These are phyloP conservation scores for Kentomonas sorsogonicus DNA, from an alignment of 208 protist species.

Conservation along the genomic window DNA sequence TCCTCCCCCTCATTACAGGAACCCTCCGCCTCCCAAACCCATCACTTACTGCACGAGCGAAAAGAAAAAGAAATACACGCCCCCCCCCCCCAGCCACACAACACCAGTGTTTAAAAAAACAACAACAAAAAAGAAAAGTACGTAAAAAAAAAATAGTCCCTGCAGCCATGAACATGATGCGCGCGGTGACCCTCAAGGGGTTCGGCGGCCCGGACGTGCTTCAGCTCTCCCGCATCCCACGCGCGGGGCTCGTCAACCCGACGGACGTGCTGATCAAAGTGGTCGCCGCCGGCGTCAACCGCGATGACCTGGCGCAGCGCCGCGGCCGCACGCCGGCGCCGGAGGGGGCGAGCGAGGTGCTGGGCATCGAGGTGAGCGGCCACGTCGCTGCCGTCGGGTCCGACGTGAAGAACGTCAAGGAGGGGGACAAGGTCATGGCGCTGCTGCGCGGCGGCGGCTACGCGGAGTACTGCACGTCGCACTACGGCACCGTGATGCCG, in stretches of 20 bases:
- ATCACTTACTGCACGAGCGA: too few species aligned
- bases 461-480: slow-evolving; percentile 84
- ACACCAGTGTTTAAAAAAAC: too few species aligned
- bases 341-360: slow-evolving; percentile 56
- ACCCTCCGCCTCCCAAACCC: too few species aligned
- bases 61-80: neutral
- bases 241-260: slow-evolving; percentile 20
- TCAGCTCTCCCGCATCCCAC: slow-evolving; percentile 44
- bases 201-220: slow-evolving; percentile 64
- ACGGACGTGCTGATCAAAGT: slow-evolving; percentile 83
- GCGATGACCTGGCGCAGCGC: slow-evolving; percentile 78
- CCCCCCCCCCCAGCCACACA: neutral
- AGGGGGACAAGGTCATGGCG: slow-evolving; percentile 84
- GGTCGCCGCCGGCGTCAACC: slow-evolving; percentile 84
- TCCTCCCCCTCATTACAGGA: too few species aligned
- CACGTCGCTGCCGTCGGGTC: slow-evolving; percentile 62
- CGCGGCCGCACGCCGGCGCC: slow-evolving; percentile 87
- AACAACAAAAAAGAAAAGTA: too few species aligned
- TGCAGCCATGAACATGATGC: slow-evolving; percentile 64
- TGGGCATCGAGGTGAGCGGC: slow-evolving; percentile 90
- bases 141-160: too few species aligned
- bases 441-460: slow-evolving; percentile 89
- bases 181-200: slow-evolving; percentile 68
- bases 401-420: slow-evolving; percentile 58
- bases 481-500: slow-evolving; percentile 67